Evolutionary conservation across 306 rosid genomes (phyloP).

Genomic region (Calophaca sinica): DNA sequence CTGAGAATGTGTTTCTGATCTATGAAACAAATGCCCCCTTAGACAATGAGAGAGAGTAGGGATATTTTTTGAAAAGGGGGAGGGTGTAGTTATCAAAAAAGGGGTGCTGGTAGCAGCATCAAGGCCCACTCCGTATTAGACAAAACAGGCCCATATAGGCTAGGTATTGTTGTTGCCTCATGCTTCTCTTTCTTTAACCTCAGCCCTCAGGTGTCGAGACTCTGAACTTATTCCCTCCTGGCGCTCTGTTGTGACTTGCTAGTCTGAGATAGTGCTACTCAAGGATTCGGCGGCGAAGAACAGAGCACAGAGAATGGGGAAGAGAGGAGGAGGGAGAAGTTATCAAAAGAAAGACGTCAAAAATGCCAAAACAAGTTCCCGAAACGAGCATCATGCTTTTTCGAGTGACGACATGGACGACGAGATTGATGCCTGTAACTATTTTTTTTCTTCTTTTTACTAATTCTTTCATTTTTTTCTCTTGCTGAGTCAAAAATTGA

Average conservation of each 20-base stretch:
- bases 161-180: background rate
- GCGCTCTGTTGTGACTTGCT: background rate
- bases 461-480: background rate
- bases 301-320: constrained; percentile 58
- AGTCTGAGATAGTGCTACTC: background rate
- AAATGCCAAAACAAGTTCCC: constrained; percentile 48
- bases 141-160: background rate
- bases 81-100: background rate
- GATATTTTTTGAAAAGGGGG: too few relatives aligned
- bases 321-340: constrained; percentile 59
- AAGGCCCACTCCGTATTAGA: too few relatives aligned
- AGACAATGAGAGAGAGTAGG: too few relatives aligned
- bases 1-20: too few relatives aligned
- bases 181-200: background rate
- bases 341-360: constrained; percentile 45
- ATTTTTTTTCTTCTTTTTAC: background rate
- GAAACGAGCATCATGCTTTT: constrained; percentile 29
- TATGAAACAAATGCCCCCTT: too few relatives aligned
- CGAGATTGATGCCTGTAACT: constrained; percentile 85
- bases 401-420: constrained; percentile 73
- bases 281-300: constrained; percentile 34
- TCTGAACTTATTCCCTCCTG: background rate
- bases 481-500: background rate
- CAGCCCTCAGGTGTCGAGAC: background rate
- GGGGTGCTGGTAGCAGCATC: background rate